These are phyloP conservation scores for Yamadazyma nakazawae DNA, from an alignment of 805 yeast genomes.

Conservation along the genomic window DNA sequence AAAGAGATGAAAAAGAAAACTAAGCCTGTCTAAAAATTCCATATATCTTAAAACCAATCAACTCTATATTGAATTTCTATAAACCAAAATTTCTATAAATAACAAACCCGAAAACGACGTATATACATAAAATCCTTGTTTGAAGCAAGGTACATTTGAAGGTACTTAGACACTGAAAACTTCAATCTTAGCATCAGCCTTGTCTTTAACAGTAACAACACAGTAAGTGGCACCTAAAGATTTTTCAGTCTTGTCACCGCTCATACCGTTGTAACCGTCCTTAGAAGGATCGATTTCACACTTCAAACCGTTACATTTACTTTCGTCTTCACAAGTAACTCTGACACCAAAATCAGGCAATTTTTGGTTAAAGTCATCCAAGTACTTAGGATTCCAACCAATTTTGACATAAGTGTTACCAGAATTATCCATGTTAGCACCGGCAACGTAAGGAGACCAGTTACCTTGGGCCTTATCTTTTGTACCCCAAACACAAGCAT, in stretches of 20 bases:
- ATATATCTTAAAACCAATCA: background rate
- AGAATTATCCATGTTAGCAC: slow-evolving; percentile 71
- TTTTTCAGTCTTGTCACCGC: slow-evolving; percentile 42
- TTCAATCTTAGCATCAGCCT: slow-evolving; percentile 66
- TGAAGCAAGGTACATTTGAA: background rate
- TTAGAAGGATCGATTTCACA: slow-evolving; percentile 78
- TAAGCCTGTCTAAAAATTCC: background rate
- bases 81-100: background rate
- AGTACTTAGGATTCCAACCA: slow-evolving; percentile 88
- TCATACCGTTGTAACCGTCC: slow-evolving; percentile 54
- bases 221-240: slow-evolving; percentile 68
- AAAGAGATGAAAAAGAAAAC: too few species aligned
- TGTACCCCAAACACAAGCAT: slow-evolving; percentile 85
- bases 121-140: background rate
- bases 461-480: slow-evolving; percentile 68
- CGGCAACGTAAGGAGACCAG: slow-evolving; percentile 94
- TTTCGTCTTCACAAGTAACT: slow-evolving; percentile 67
- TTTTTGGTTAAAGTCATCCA: slow-evolving; percentile 56
- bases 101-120: background rate
- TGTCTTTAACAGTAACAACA: slow-evolving; percentile 70
- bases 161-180: slow-evolving; percentile 44
- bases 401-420: slow-evolving; percentile 78
- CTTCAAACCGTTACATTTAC: slow-evolving; percentile 69
- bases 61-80: background rate
- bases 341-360: slow-evolving; percentile 69